Evolutionary conservation across 2,329 filamentous ascomycete species (phyloP).

Genomic region (Nemania sp.): DNA sequence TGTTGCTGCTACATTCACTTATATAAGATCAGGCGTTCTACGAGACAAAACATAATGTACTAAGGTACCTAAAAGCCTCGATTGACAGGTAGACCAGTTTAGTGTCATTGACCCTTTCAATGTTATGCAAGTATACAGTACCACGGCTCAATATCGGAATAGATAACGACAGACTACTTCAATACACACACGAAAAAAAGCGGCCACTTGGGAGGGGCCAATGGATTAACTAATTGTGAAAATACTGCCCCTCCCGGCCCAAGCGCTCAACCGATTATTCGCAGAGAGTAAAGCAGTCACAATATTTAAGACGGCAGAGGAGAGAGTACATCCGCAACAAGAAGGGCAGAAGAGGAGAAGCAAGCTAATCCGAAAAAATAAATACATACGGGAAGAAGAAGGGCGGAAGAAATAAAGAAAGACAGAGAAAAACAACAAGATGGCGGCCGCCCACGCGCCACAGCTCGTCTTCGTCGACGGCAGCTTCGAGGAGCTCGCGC

Average conservation of each 20-base stretch:
- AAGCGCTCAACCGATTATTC: constrained; percentile 18
- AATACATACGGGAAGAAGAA: no score
- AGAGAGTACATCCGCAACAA: constrained; percentile 17
- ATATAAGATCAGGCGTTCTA: no score
- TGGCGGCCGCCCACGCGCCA: constrained; percentile 49
- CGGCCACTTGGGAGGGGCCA: constrained; percentile 19
- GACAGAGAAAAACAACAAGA: constrained; percentile 26
- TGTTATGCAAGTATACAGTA: constrained; percentile 11
- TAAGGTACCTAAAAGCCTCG: no score
- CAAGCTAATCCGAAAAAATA: no score
- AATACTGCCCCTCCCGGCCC: constrained; percentile 31
- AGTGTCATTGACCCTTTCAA: background rate
- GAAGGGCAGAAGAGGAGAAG: constrained; percentile 14
- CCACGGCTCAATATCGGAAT: constrained; percentile 30
- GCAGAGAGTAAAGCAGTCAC: constrained; percentile 23
- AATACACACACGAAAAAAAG: constrained; percentile 29
- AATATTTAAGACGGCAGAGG: constrained; percentile 27
- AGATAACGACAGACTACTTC: background rate
- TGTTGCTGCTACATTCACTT: no score
- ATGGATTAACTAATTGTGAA: constrained; percentile 13
- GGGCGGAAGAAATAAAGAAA: background rate
- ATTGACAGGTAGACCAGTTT: no score
- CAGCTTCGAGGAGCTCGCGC: constrained; percentile 86
- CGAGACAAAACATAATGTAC: no score
- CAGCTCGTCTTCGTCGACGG: constrained; percentile 83